These are phyloP conservation scores for Jaapia argillacea DNA, from an alignment of 768 basidiomycete genomes.

Conservation along the genomic window DNA sequence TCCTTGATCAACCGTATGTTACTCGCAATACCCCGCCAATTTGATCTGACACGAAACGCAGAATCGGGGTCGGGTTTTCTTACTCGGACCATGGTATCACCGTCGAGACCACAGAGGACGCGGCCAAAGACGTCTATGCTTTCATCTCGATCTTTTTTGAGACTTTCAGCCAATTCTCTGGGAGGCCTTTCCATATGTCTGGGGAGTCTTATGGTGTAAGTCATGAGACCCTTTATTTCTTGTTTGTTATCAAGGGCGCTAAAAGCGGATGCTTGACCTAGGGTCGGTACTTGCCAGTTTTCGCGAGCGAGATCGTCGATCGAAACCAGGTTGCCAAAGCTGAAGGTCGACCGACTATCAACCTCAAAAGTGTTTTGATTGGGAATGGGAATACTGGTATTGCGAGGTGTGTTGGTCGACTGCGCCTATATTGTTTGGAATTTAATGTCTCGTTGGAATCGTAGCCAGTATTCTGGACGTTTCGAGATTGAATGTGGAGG, in stretches of 20 bases:
- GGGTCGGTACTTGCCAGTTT: conserved; percentile 66
- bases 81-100: conserved; percentile 62
- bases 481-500: conserved; percentile 41
- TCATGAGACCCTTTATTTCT: conserved; percentile 2
- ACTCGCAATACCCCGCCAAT: background rate
- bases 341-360: conserved; percentile 44
- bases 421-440: background rate
- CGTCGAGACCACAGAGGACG: conserved; percentile 70
- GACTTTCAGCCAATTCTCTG: conserved; percentile 62
- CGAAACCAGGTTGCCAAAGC: conserved; percentile 46
- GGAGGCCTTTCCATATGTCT: conserved; percentile 58
- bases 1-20: conserved; percentile 51
- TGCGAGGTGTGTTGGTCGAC: conserved; percentile 26
- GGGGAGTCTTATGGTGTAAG: conserved; percentile 68
- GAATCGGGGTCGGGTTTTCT: conserved; percentile 63
- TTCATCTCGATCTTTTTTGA: conserved; percentile 77
- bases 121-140: conserved; percentile 63
- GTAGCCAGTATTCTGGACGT: conserved; percentile 30
- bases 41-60: conserved; percentile 11
- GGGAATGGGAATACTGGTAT: conserved; percentile 61
- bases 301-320: conserved; percentile 70
- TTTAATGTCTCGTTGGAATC: background rate
- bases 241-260: background rate
- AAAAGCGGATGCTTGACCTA: conserved; percentile 11
- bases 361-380: conserved; percentile 65